Percentiles rank a stretch among this genome's conserved stretches.
These are phyloP conservation scores for Lithospermum erythrorhizon DNA, from an alignment of 257 asterid genomes.

Conservation along the genomic window DNA sequence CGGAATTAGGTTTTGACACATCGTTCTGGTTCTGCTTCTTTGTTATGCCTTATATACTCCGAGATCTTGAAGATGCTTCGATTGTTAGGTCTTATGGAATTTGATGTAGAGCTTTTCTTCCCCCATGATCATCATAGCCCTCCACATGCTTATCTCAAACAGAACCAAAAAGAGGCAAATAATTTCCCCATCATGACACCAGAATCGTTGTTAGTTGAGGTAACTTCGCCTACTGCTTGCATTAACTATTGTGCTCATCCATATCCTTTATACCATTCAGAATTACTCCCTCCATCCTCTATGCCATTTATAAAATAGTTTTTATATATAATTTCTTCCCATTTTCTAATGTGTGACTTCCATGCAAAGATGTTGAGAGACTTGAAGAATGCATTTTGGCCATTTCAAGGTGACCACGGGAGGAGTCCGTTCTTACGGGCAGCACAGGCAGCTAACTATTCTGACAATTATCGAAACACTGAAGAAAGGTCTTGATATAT, in stretches of 20 bases:
- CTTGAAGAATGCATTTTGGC: slow-evolving; percentile 79
- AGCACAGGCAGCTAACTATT: slow-evolving; percentile 70
- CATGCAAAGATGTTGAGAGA: slow-evolving; percentile 49
- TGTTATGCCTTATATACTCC: slow-evolving; percentile 63
- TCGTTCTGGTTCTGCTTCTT: slow-evolving; percentile 69
- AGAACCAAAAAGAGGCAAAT: slow-evolving; percentile 58
- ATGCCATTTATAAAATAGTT: no score
- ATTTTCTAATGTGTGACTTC: slow-evolving; percentile 3
- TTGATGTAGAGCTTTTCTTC: slow-evolving; percentile 66
- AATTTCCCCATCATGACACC: slow-evolving; percentile 49
- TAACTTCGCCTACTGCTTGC: slow-evolving; percentile 7
- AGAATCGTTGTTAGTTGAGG: slow-evolving; percentile 56
- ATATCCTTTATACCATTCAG: no score
- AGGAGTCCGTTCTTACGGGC: slow-evolving; percentile 71
- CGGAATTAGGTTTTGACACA: slow-evolving; percentile 62
- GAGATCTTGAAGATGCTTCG: slow-evolving; percentile 74
- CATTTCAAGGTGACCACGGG: slow-evolving; percentile 54
- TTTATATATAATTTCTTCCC: not conserved
- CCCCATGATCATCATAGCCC: slow-evolving; percentile 54
- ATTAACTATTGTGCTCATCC: no score
- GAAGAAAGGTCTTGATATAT: slow-evolving; percentile 35
- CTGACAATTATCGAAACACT: slow-evolving; percentile 23
- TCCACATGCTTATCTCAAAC: slow-evolving; percentile 64
- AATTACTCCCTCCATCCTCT: no score
- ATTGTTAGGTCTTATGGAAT: slow-evolving; percentile 48